Evolutionary conservation across 495 filamentous ascomycete genomes (phyloP).

Genomic region (Penicillium mononematosum): DNA sequence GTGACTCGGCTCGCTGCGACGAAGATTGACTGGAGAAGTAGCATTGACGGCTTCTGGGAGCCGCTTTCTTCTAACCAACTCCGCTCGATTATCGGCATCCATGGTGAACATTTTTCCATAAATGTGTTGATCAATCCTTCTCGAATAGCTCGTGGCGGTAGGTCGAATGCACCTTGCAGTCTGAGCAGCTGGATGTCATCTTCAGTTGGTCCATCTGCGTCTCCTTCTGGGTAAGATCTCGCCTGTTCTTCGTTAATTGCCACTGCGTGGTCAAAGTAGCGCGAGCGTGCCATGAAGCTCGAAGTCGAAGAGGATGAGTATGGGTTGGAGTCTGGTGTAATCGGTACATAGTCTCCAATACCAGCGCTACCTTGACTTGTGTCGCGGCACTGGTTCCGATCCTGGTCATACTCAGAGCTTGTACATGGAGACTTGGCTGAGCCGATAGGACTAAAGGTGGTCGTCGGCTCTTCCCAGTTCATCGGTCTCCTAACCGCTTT

Average conservation of each 20-base stretch:
- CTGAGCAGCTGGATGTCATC: slow-evolving; percentile 27
- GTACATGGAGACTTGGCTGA: neutral
- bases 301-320: slow-evolving; percentile 18
- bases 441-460: neutral
- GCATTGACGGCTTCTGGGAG: slow-evolving; percentile 20
- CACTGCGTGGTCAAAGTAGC: slow-evolving; percentile 26
- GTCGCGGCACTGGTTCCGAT: neutral
- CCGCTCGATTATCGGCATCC: slow-evolving; percentile 32
- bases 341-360: neutral
- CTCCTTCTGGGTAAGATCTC: slow-evolving; percentile 16
- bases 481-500: slow-evolving; percentile 3
- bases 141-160: slow-evolving; percentile 25
- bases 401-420: neutral
- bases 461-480: neutral
- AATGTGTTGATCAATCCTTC: slow-evolving; percentile 30
- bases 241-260: slow-evolving; percentile 23
- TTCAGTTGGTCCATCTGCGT: slow-evolving; percentile 23
- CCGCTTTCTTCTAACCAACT: slow-evolving; percentile 26
- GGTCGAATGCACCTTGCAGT: slow-evolving; percentile 28
- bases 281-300: slow-evolving; percentile 27
- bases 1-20: slow-evolving; percentile 29
- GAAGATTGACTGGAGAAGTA: slow-evolving; percentile 28
- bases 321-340: slow-evolving; percentile 18
- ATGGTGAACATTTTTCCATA: slow-evolving; percentile 28
- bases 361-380: neutral